Conservation (phyloP, 768 basidiomycete species). For the Lactifluus volemus region DNA sequence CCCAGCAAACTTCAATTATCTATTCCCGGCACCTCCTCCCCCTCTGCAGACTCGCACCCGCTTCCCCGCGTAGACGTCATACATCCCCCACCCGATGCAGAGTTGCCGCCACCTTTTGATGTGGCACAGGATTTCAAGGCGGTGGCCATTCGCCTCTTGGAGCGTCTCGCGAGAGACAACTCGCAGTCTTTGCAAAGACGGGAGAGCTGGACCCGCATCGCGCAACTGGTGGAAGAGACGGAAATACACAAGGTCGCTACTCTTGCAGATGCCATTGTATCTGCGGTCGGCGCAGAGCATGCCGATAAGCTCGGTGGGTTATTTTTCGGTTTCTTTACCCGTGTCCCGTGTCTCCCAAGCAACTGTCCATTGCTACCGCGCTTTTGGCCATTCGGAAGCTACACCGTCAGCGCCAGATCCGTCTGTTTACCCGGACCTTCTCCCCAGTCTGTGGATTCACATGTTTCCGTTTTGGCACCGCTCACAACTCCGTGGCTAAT, state of each 20-base stretch:
- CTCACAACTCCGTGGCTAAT: not conserved
- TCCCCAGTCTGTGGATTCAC: not conserved
- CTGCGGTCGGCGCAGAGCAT: constrained; percentile 54
- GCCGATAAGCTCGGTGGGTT: constrained; percentile 61
- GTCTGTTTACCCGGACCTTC: not conserved
- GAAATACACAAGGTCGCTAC: constrained; percentile 53
- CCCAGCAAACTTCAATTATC: too few relatives aligned
- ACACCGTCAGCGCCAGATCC: too few relatives aligned
- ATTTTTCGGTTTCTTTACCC: not conserved
- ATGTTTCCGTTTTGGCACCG: not conserved
- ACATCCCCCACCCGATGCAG: constrained; percentile 29
- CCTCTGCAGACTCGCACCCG: constrained; percentile 27
- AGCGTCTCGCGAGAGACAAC: constrained; percentile 44
- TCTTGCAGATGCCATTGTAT: constrained; percentile 72
- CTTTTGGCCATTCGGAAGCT: too few relatives aligned
- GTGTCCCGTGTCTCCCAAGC: not conserved
- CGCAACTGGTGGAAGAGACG: constrained; percentile 65
- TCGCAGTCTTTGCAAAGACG: constrained; percentile 37
- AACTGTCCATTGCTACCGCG: not conserved
- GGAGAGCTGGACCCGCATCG: constrained; percentile 62
- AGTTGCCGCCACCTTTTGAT: constrained; percentile 40
- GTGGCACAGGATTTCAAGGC: constrained; percentile 59
- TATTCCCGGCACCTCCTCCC: not conserved
- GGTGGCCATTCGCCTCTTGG: constrained; percentile 56
- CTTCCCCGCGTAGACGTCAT: constrained; percentile 23